Evolutionary conservation across 176 grass and related monocot genomes (phyloP), one percentile per base, ranked within the genome.

Genomic region (Microstegium vimineum): DNA sequence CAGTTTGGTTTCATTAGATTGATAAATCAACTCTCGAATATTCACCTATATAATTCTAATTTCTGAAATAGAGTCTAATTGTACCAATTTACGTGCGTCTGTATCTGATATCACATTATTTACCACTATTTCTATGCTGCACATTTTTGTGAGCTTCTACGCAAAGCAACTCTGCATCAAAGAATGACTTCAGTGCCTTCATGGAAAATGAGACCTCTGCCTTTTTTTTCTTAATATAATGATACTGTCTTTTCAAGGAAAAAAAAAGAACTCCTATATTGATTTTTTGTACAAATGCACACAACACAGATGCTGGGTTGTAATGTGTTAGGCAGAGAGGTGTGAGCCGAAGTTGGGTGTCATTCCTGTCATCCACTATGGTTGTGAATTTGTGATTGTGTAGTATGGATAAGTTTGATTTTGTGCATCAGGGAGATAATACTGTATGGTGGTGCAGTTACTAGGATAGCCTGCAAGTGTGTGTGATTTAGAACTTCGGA

Each of bases 401-500:
- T 25, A 79, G 62, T 66, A 25, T 66, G 17, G 41, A 35, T 23
- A 33, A 54, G 27, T 54, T 73, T 74, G 46, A 54, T n/a, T 31
- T 74, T 74, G 30, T 52, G 46, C 71, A 52, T 40, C 73, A n/a
- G 64, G 37, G 52, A 52, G 38, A 12, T 80, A 32, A 46, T 63
- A 40, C 54, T 64, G 26, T 23, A 45, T 45, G 25, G 15, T 65
- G 20, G 33, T 77, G 54, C 40, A 71, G 73, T 78, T 62, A 75
- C 17, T 49, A 1, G 16, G 37, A 72, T 81, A 28, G 32, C 57
- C 20, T 64, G 42, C 77, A 35, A 49, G 14, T 79, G 33, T 64
- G 68, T 62, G 57, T 74, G 18, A 14, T 63, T 83, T 49, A 83
- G 40, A 63, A 74, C 31, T 75, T 75, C 0, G n/a, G 51, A 63